Percentiles rank a stretch among this genome's conserved stretches.
Evolutionary conservation across 768 basidiomycete genomes (phyloP).

Genomic region (Kwoniella newhampshirensis): DNA sequence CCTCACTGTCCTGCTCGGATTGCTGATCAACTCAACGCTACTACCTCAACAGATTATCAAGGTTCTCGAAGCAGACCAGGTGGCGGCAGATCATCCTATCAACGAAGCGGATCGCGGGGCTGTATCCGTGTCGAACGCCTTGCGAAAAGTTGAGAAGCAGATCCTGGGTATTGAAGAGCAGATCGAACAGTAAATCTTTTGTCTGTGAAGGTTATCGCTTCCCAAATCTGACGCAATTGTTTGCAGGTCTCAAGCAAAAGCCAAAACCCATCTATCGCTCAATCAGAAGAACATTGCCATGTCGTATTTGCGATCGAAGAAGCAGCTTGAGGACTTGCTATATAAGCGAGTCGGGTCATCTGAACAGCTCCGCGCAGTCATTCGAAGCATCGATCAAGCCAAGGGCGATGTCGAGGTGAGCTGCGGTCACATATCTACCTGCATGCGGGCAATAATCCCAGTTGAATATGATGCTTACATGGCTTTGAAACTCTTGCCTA

Average conservation of each 20-base stretch:
- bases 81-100: conserved; percentile 57
- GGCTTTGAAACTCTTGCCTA: too few relatives aligned
- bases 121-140: conserved; percentile 72
- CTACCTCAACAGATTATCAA: conserved; percentile 92
- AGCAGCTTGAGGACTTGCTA: conserved; percentile 74
- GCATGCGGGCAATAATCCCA: background rate
- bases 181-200: conserved; percentile 67
- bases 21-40: too few relatives aligned
- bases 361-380: conserved; percentile 70
- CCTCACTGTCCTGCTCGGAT: too few relatives aligned
- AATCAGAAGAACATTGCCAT: conserved; percentile 74
- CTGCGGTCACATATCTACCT: conserved; percentile 2
- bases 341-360: conserved; percentile 72
- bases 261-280: conserved; percentile 64
- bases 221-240: background rate
- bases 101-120: conserved; percentile 80
- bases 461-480: background rate
- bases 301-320: conserved; percentile 74
- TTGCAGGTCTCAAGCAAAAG: conserved; percentile 66
- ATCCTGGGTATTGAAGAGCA: conserved; percentile 67
- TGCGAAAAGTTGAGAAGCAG: conserved; percentile 67
- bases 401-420: conserved; percentile 81
- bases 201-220: background rate
- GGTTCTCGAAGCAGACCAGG: conserved; percentile 60
- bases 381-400: conserved; percentile 82